Percentiles rank a stretch among this genome's conserved stretches.
Evolutionary conservation across 306 rosid genomes (phyloP).

Genomic region (Quercus ilex): DNA sequence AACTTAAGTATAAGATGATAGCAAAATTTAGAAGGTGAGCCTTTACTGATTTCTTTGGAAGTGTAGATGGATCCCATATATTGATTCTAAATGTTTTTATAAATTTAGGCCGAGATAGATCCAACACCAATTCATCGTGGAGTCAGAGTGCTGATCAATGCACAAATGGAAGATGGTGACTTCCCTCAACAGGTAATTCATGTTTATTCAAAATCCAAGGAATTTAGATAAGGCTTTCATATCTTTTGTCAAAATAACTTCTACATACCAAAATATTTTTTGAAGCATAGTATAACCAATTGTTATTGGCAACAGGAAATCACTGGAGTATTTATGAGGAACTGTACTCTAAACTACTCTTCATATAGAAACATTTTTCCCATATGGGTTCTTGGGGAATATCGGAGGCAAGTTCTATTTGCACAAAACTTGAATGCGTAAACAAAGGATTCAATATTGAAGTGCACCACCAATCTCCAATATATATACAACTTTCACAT

Average conservation of each 20-base stretch:
- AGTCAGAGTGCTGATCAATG: conserved; percentile 47
- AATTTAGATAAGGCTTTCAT: not conserved
- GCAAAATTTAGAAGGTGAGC: too few species aligned
- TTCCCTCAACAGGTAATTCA: conserved; percentile 62
- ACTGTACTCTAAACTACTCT: conserved; percentile 43
- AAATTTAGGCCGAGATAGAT: conserved; percentile 50
- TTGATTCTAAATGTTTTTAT: conserved; percentile 4
- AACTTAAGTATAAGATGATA: not conserved
- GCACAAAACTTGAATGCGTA: not conserved
- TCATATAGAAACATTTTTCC: conserved; percentile 52
- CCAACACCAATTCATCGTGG: conserved; percentile 58
- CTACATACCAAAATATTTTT: not conserved
- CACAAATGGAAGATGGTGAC: conserved; percentile 73
- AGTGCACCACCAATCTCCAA: not conserved
- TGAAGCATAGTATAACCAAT: not conserved
- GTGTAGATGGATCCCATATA: not conserved
- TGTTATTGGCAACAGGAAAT: conserved; percentile 35
- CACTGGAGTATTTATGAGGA: conserved; percentile 50
- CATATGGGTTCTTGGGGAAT: conserved; percentile 56
- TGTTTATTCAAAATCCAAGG: not conserved
- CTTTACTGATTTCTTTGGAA: not conserved
- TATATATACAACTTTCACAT: too few species aligned
- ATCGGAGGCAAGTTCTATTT: conserved; percentile 29
- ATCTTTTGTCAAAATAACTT: not conserved
- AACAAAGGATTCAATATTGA: not conserved